A percentile compares a stretch with the other conserved stretches of the same genome.
Evolutionary conservation across 169 alveolate species (phyloP).

Genomic region (Plasmodium ovale): DNA sequence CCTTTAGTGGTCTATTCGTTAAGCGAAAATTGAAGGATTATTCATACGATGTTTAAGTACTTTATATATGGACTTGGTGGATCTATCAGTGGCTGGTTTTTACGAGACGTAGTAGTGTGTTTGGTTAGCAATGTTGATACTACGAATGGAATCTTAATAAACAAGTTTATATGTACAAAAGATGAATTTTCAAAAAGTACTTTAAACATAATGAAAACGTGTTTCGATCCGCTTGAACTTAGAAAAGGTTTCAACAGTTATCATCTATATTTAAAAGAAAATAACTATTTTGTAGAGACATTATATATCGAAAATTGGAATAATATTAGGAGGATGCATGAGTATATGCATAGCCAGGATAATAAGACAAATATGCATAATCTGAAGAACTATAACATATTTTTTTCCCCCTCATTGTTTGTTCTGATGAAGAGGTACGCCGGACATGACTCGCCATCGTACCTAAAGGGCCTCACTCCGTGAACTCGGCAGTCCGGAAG

Average conservation of each 20-base stretch:
- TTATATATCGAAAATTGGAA: slow-evolving; percentile 63
- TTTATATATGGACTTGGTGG: slow-evolving; percentile 43
- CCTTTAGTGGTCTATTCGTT: too few relatives aligned
- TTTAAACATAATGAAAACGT: slow-evolving; percentile 18
- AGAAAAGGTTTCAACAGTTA: slow-evolving; percentile 47
- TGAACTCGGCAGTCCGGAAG: too few relatives aligned
- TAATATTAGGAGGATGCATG: slow-evolving; percentile 33
- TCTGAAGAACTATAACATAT: slow-evolving; percentile 31
- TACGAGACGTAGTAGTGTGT: slow-evolving; percentile 48
- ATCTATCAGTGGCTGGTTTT: slow-evolving; percentile 67
- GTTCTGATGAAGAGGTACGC: slow-evolving; percentile 36
- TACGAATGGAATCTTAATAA: slow-evolving; percentile 52
- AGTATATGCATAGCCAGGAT: slow-evolving; percentile 43
- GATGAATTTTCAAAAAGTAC: slow-evolving; percentile 44
- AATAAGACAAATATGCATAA: slow-evolving; percentile 45
- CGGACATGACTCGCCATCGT: slow-evolving; percentile 26
- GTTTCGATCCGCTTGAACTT: slow-evolving; percentile 53
- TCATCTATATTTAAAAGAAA: slow-evolving; percentile 45
- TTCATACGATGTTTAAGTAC: slow-evolving; percentile 56
- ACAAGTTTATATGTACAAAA: slow-evolving; percentile 65
- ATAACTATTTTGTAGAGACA: slow-evolving; percentile 53
- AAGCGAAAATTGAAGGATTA: too few relatives aligned
- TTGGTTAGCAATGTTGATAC: slow-evolving; percentile 14
- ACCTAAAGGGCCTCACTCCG: not conserved
- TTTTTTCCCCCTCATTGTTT: slow-evolving; percentile 55